Evolutionary conservation across 768 basidiomycete genomes (phyloP).

Genomic region (Termitomyces sp.): DNA sequence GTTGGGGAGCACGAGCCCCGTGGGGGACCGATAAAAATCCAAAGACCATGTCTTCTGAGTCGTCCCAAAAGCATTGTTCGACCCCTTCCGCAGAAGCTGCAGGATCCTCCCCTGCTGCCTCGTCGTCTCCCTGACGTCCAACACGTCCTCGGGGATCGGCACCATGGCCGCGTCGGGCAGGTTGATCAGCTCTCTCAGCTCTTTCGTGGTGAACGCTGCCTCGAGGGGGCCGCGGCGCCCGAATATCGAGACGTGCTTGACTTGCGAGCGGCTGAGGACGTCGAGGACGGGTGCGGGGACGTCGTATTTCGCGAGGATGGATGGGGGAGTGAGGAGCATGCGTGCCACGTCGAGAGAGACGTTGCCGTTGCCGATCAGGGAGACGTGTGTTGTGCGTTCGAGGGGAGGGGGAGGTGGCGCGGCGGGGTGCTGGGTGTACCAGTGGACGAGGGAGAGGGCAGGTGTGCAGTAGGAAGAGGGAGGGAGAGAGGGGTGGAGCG

Average conservation of each 20-base stretch:
- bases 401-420: slow-evolving; percentile 55
- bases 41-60: slow-evolving; percentile 73
- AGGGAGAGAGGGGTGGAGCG: slow-evolving; percentile 49
- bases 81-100: slow-evolving; percentile 63
- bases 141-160: slow-evolving; percentile 41
- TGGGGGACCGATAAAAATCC: slow-evolving; percentile 76
- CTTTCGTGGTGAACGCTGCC: slow-evolving; percentile 89
- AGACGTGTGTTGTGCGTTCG: slow-evolving; percentile 62
- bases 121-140: slow-evolving; percentile 26
- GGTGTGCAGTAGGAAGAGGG: slow-evolving; percentile 52
- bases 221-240: slow-evolving; percentile 85
- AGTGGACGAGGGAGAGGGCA: slow-evolving; percentile 84
- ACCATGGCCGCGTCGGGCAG: slow-evolving; percentile 63
- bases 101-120: slow-evolving; percentile 65
- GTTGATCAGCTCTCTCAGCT: slow-evolving; percentile 79
- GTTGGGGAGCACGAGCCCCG: slow-evolving; percentile 30
- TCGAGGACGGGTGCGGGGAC: slow-evolving; percentile 72
- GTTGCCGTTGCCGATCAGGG: slow-evolving; percentile 91
- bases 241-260: slow-evolving; percentile 78
- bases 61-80: slow-evolving; percentile 41
- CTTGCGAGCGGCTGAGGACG: slow-evolving; percentile 52
- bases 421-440: slow-evolving; percentile 94
- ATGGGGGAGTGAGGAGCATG: slow-evolving; percentile 73
- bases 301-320: slow-evolving; percentile 64
- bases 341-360: slow-evolving; percentile 91